A percentile compares a stretch with the other conserved stretches of the same genome.
Evolutionary conservation across 192 early-diverging fungal genomes (phyloP).

Genomic region (Jimgerdemannia lactiflua): DNA sequence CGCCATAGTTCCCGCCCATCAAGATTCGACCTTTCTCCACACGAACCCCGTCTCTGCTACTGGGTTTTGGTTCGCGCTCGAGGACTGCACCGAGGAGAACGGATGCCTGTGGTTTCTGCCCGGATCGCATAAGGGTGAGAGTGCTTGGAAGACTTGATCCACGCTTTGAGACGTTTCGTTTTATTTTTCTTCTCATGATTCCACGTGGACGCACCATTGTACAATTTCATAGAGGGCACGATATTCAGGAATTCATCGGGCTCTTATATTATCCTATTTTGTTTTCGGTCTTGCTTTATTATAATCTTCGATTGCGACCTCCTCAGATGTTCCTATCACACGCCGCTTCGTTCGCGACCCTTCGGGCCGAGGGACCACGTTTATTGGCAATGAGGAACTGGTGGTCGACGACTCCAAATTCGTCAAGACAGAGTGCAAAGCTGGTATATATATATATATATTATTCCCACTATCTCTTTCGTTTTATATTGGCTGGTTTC

Average conservation of each 20-base stretch:
- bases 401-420: slow-evolving; percentile 47
- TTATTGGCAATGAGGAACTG: slow-evolving; percentile 45
- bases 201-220: too few relatives aligned
- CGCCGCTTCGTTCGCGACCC: slow-evolving; percentile 23
- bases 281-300: background rate
- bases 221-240: too few relatives aligned
- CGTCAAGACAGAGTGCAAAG: slow-evolving; percentile 52
- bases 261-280: background rate
- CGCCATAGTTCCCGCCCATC: slow-evolving; percentile 74
- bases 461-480: background rate
- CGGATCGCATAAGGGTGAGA: slow-evolving; percentile 73
- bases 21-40: slow-evolving; percentile 91
- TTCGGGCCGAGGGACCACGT: slow-evolving; percentile 52
- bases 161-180: too few relatives aligned
- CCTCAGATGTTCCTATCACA: background rate
- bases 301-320: background rate
- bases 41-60: slow-evolving; percentile 81
- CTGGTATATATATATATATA: slow-evolving; percentile 31
- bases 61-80: slow-evolving; percentile 91
- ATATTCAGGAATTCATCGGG: background rate
- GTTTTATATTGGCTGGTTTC: background rate
- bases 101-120: slow-evolving; percentile 86
- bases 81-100: slow-evolving; percentile 84
- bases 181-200: too few relatives aligned
- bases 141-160: background rate